Evolutionary conservation across 495 filamentous ascomycete genomes (phyloP).

Genomic region (Talaromyces trachyspermus): DNA sequence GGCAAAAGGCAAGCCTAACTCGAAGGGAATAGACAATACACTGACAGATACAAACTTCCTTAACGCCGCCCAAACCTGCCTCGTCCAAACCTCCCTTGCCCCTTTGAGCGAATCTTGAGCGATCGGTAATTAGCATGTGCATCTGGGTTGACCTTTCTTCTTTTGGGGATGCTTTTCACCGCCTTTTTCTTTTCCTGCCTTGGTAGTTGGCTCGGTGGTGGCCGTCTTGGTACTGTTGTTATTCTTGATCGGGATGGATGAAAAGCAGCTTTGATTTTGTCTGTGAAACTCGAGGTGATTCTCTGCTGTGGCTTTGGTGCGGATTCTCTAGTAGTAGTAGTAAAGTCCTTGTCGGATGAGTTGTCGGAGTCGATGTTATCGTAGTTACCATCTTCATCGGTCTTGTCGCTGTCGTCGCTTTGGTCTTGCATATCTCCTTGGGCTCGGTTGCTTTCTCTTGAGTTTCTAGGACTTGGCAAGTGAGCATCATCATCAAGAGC

Average conservation of each 20-base stretch:
- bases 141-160: constrained; percentile 61
- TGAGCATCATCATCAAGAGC: not conserved
- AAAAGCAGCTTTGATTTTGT: constrained; percentile 40
- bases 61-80: constrained; percentile 9
- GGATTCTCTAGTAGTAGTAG: constrained; percentile 18
- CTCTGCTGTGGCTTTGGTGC: constrained; percentile 10
- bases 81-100: constrained; percentile 1
- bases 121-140: constrained; percentile 42
- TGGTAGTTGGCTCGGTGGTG: constrained; percentile 21
- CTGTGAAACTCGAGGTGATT: constrained; percentile 28
- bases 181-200: constrained; percentile 18
- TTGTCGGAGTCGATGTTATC: constrained; percentile 17
- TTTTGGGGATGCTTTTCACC: constrained; percentile 44
- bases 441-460: constrained; percentile 19
- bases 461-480: not conserved
- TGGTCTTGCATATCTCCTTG: not conserved
- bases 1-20: no score
- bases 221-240: constrained; percentile 23
- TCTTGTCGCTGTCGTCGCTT: not conserved
- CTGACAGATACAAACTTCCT: no score
- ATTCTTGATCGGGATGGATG: constrained; percentile 18
- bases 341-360: constrained; percentile 23
- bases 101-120: constrained; percentile 9
- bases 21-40: no score
- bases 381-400: constrained; percentile 4